Base-by-base conservation (phyloP, 2,329 filamentous ascomycete species). In the Penicillium hordei region DNA sequence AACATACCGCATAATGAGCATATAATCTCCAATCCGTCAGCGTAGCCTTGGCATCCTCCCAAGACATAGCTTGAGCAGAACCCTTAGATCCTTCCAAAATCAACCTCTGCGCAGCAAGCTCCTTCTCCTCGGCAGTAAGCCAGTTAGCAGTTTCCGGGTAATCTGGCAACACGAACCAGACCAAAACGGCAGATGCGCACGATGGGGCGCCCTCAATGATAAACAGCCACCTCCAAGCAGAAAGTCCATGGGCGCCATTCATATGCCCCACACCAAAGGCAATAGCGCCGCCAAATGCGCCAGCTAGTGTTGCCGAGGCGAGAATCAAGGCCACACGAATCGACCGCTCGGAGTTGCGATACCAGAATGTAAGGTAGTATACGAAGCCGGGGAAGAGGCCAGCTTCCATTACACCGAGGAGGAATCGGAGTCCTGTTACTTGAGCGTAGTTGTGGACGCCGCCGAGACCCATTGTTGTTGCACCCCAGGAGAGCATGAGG, bases 291-390 rank as follows among this genome's bases (percentile, higher is more conserved):
- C 82, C 81, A 64, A 85, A 84, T 0, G 80, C 81, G 34, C 73
- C 80, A 62, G 72, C 82, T 63, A 78, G 81, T 70, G 83, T 83
- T n/a, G 72, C 86, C 74, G 76, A 85, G 70, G 67, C 82, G 49
- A 83, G 72, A 66, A 80, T 77, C 59, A 82, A 78, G 0, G 82
- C 81, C 67, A 89, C 82, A 7, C 85, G 82, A 66, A 85, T 81
- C 1, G 80, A 82, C 21, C 82, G 76, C 67, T 87, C 84, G 3
- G 81, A 78, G 21, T 79, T 76, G 19, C 81, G 79, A 65, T 85
- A 86, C 76, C 83, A 84, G 63, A 83, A 83, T 3, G 79, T 79
- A 5, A 82, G 65, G 60, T 78, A 79, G 60, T 76, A 78, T 10
- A 80, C 78, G 17, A 82, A 70, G 1, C 79, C 78, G 0, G 81